Conservation (phyloP, 1,139 yeast genomes). For the Suhomyces atakaporum region DNA sequence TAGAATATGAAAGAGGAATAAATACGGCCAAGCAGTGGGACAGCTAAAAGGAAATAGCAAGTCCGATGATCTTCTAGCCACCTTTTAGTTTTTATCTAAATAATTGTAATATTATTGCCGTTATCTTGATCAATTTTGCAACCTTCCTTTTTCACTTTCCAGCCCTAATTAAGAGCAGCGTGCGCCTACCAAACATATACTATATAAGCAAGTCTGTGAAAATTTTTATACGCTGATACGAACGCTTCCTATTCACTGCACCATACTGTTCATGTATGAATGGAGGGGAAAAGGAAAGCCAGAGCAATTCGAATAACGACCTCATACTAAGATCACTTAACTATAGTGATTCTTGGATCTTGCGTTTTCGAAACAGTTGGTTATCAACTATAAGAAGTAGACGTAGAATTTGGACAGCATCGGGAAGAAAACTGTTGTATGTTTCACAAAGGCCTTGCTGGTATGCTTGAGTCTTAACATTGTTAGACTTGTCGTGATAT, state of each 20-base stretch:
- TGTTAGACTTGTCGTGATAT: no score
- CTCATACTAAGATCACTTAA: conserved; percentile 38
- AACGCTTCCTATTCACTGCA: conserved; percentile 65
- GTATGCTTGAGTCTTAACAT: no score
- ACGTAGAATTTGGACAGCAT: no score
- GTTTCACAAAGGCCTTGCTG: no score
- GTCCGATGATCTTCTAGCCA: no score
- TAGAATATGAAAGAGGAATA: no score
- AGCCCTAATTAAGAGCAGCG: conserved; percentile 8
- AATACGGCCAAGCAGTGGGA: no score
- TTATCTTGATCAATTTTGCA: not conserved
- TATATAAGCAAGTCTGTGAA: conserved; percentile 8
- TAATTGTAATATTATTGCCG: no score
- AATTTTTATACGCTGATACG: conserved; percentile 43
- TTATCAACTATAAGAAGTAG: no score
- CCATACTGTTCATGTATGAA: conserved; percentile 49
- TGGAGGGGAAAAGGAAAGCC: conserved; percentile 52
- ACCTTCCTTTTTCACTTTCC: not conserved
- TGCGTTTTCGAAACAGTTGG: conserved; percentile 38
- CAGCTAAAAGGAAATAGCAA: no score
- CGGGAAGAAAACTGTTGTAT: no score
- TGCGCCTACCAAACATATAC: not conserved
- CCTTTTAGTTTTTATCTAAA: no score
- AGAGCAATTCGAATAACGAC: conserved; percentile 37
- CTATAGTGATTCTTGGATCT: conserved; percentile 36